Base-by-base conservation (phyloP, 805 yeast genomes). In the Candida vartiovaarae region DNA sequence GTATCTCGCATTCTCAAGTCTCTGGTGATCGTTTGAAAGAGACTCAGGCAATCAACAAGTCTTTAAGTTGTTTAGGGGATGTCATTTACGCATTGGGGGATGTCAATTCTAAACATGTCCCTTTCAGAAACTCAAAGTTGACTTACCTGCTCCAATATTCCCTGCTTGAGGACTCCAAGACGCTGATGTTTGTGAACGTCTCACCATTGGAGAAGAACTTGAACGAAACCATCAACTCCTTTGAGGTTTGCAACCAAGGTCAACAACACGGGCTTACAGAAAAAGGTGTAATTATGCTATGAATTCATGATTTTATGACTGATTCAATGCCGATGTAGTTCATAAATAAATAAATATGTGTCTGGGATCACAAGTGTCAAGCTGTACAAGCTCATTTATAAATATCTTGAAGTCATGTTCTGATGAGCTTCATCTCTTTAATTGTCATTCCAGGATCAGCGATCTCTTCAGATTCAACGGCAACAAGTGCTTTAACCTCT, bases 61-160 rank as follows among this genome's bases (percentile, higher is more conserved):
- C 96, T 6, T 70, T 91, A 39, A 85, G 96, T 50, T 75, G 90
- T 43, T 69, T 91, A 15, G 96, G 96, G 3, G 96, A 89, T 63
- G 99, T 91, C 2, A 90, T 91, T 8, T 72, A 75, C 52, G 79
- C 91, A 1, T 67, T 88, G 34, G 78, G 79, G 1, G 91, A 59
- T 74, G 35, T 49, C 1, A 48, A 44, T 24, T 27, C 47, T 41
- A 61, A 64, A 38, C 98, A 93, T 61, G 76, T 93, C 20, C 99
- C 99, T 0, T 93, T 88, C 65, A 70, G 99, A 58, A 97, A 93
- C 63, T 88, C 96, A 7, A 93, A 93, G 60, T 74, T 91, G 57
- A 91, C 99, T 0, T 86, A 86, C 58, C 66, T 90, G 10, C 67
- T 91, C 46, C 93, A 89, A 55, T 80, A 85, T 57, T 88, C 96